A percentile compares a stretch with the other conserved stretches of the same genome.
Conservation (phyloP, 257 asterid species). For the Scutellaria galericulata region DNA sequence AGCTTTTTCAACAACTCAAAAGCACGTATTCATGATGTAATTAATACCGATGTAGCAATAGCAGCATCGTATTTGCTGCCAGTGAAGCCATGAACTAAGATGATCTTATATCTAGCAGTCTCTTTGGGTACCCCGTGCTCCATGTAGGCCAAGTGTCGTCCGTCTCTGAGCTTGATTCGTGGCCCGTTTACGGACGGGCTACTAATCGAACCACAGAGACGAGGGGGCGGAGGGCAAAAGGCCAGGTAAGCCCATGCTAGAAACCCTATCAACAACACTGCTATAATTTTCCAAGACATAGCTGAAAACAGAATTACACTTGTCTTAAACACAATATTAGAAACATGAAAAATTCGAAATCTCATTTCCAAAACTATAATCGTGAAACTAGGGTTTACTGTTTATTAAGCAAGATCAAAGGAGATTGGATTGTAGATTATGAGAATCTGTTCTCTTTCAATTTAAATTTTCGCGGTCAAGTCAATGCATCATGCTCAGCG, state of each 20-base stretch:
- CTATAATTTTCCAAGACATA: conserved; percentile 56
- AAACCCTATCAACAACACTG: conserved; percentile 51
- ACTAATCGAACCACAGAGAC: conserved; percentile 61
- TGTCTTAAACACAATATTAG: background rate
- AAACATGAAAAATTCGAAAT: background rate
- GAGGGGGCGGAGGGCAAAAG: conserved; percentile 66
- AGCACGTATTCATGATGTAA: too few relatives aligned
- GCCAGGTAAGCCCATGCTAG: conserved; percentile 65
- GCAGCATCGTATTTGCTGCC: conserved; percentile 60
- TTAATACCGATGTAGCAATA: conserved; percentile 58
- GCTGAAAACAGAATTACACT: conserved; percentile 41
- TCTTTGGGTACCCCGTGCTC: conserved; percentile 83
- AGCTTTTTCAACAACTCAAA: background rate
- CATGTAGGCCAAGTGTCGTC: conserved; percentile 75
- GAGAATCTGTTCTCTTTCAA: background rate
- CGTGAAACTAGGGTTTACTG: too few relatives aligned
- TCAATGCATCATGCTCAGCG: background rate
- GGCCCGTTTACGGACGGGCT: conserved; percentile 72
- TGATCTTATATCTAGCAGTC: conserved; percentile 63
- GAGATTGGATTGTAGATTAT: too few relatives aligned
- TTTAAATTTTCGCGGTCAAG: background rate
- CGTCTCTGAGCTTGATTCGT: conserved; percentile 75
- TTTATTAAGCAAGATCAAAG: background rate
- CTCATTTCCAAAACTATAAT: too few relatives aligned
- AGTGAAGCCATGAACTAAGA: conserved; percentile 73